Evolutionary conservation across 352 stramenopile genomes (phyloP), one percentile per base, ranked within the genome.

Genomic region (Phytophthora idaei): DNA sequence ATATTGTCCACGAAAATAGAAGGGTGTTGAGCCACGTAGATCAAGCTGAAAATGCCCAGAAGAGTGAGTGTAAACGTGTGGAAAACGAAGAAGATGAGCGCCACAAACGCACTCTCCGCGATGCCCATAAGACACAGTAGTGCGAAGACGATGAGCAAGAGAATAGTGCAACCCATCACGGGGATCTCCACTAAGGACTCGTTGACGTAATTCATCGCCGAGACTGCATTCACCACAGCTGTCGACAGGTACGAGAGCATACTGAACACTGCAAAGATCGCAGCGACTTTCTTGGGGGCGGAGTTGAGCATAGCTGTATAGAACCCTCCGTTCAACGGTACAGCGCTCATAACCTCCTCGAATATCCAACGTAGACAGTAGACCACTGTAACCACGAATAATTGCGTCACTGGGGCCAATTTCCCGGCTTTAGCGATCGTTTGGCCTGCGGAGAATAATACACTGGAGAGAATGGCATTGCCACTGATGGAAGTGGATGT

Each of bases 221-320:
- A 90, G 4, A 87, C 81, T 28, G 55, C 78, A 36, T 80, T 87
- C 15, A 88, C 78, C 39, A 90, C 79, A 17, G 84, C 92, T 1
- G 92, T 98, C 2, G 90, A 90, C 28, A 97, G 69, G 74, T 98
- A 98, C n/a, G 87, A 93, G 36, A 98, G 77, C 52, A 98, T 87
- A 34, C 85, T 84, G 48, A 98, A 87, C 2, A 83, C 78, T 3
- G 90, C 90, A 11, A 85, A 91, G 14, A 94, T 66, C 1, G 88
- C 86, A 17, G 92, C 92, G n/a, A 94, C 67, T 53, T 87, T 82
- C 73, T 98, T 98, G 7, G 75, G 87, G 21, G 89, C 96, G 10
- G 88, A 93, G 69, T 98, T 97, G 28, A 98, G 72, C 48, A 98
- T 84, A 17, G 91, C 84, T 64, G 94, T 98, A 72, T 97, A 98